Conservation (phyloP, 352 stramenopile species). For the Phytophthora fragariae region DNA sequence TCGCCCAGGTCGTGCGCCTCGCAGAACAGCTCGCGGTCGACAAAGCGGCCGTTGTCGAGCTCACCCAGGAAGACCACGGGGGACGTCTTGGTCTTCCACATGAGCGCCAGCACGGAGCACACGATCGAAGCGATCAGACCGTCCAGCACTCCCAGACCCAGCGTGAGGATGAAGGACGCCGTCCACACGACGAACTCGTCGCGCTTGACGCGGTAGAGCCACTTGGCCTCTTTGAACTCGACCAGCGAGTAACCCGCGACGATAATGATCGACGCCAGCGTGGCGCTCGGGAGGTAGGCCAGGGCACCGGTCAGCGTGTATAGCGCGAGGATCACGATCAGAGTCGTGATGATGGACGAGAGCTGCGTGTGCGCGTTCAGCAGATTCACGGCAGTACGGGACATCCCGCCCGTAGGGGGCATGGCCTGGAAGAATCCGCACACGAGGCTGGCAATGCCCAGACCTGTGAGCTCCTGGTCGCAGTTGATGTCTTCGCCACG, state of each 20-base stretch:
- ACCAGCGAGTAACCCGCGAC: constrained; percentile 89
- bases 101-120: constrained; percentile 45
- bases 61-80: constrained; percentile 42
- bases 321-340: constrained; percentile 86
- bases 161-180: constrained; percentile 57
- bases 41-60: constrained; percentile 46
- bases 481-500: constrained; percentile 75
- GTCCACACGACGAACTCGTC: constrained; percentile 67
- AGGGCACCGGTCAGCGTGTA: constrained; percentile 87
- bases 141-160: constrained; percentile 55
- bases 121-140: constrained; percentile 62
- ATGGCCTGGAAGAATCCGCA: constrained; percentile 88
- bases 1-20: constrained; percentile 44
- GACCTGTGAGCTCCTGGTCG: constrained; percentile 85
- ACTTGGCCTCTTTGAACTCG: constrained; percentile 86
- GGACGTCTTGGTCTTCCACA: background rate
- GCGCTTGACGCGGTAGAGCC: constrained; percentile 71
- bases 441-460: constrained; percentile 87
- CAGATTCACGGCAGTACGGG: constrained; percentile 90
- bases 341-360: constrained; percentile 80
- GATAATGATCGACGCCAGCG: constrained; percentile 90
- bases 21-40: constrained; percentile 46
- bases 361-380: constrained; percentile 86
- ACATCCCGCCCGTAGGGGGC: constrained; percentile 89
- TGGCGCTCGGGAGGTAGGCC: constrained; percentile 85